Conservation (phyloP, 331 rosid species). For the Malus hybrid region DNA sequence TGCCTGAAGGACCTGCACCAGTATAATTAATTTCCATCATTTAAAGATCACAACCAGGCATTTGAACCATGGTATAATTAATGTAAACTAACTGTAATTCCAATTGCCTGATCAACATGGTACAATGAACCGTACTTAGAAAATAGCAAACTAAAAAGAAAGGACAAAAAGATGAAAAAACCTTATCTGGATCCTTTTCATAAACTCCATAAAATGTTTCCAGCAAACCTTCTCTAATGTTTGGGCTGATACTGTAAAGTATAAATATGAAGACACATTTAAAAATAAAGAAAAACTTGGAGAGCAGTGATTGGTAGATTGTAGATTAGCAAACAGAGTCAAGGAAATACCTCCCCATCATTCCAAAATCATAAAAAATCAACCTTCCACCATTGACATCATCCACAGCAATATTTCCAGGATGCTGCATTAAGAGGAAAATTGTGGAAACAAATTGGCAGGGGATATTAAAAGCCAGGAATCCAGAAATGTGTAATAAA, state of each 20-base stretch:
- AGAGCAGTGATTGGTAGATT: neutral
- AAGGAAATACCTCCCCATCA: slow-evolving; percentile 95
- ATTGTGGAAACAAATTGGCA: neutral
- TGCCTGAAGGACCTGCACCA: slow-evolving; percentile 84
- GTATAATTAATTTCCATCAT: slow-evolving; percentile 11
- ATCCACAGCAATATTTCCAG: slow-evolving; percentile 98
- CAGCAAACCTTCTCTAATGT: slow-evolving; percentile 91
- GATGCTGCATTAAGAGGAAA: slow-evolving; percentile 60
- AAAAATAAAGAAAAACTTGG: neutral
- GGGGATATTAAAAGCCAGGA: neutral
- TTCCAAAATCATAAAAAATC: slow-evolving; percentile 99
- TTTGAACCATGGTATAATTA: neutral
- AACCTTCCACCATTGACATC: slow-evolving; percentile 99
- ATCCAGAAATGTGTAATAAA: slow-evolving; percentile 7
- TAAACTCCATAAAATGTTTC: slow-evolving; percentile 92
- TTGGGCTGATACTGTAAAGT: slow-evolving; percentile 75
- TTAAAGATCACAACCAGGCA: slow-evolving; percentile 15
- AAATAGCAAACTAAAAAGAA: neutral
- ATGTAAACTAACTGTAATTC: neutral
- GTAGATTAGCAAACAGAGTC: slow-evolving; percentile 3
- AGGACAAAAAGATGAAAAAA: slow-evolving; percentile 3
- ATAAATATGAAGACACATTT: slow-evolving; percentile 10
- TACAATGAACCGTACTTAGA: neutral
- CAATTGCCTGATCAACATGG: neutral
- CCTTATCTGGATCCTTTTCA: slow-evolving; percentile 98